phyloP scores from a whole-genome alignment of 345 rosid species.

The Acer campestre region DNA sequence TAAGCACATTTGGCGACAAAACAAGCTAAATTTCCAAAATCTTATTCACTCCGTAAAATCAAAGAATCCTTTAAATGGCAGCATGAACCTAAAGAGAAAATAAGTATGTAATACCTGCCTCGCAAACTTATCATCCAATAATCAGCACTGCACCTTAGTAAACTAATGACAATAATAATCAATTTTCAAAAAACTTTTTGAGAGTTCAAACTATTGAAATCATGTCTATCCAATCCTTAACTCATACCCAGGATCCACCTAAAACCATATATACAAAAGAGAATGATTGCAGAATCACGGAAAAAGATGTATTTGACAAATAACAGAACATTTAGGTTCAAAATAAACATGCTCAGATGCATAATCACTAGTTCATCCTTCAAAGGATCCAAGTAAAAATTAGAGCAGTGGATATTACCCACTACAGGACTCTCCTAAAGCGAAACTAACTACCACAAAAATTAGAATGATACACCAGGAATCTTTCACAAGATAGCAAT shows the following conservation, averaged over 20 bases:
- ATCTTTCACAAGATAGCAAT: constrained; percentile 10
- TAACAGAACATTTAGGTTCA: not conserved
- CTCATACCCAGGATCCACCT: constrained; percentile 19
- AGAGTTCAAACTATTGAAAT: constrained; percentile 15
- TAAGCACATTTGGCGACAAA: constrained; percentile 29
- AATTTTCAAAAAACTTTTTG: constrained; percentile 9
- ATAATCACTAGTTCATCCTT: not conserved
- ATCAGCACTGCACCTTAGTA: constrained; percentile 8
- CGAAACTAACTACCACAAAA: constrained; percentile 23
- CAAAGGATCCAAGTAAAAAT: constrained; percentile 17
- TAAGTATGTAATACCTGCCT: constrained; percentile 17
- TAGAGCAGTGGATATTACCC: constrained; percentile 8
- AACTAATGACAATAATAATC: constrained; percentile 8
- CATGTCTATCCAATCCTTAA: constrained; percentile 11
- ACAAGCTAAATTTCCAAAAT: constrained; percentile 24
- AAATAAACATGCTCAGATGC: not conserved
- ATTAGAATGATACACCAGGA: constrained; percentile 9
- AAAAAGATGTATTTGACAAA: not conserved
- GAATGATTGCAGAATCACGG: constrained; percentile 6
- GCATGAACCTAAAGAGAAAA: constrained; percentile 11
- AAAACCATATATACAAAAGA: constrained; percentile 14
- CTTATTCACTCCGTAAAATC: constrained; percentile 23
- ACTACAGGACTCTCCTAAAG: constrained; percentile 23
- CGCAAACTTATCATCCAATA: constrained; percentile 21
- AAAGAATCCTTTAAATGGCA: constrained; percentile 1